Evolutionary conservation across 345 rosid species (phyloP).

Genomic region (Raphanus sativus): DNA sequence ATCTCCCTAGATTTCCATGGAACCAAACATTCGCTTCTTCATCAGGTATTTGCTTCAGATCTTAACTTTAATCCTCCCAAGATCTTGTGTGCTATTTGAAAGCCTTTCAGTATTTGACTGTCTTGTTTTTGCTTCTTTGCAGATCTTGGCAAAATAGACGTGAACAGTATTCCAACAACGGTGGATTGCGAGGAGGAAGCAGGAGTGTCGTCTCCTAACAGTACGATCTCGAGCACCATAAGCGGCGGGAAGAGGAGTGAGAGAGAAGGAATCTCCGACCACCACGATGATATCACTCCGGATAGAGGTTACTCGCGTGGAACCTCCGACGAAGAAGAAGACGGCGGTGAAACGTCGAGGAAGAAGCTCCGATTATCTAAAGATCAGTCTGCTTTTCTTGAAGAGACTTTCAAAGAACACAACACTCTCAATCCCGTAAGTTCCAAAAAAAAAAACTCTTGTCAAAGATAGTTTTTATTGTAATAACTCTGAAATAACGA

Average conservation of each 20-base stretch:
- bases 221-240: slow-evolving; percentile 77
- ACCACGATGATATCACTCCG: slow-evolving; percentile 52
- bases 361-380: slow-evolving; percentile 91
- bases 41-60: slow-evolving; percentile 16
- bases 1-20: slow-evolving; percentile 34
- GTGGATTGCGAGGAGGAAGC: slow-evolving; percentile 74
- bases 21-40: slow-evolving; percentile 12
- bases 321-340: slow-evolving; percentile 88
- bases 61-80: neutral
- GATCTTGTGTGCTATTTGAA: neutral
- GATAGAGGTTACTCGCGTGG: slow-evolving; percentile 77
- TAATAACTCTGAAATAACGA: neutral
- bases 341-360: slow-evolving; percentile 76
- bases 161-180: slow-evolving; percentile 66
- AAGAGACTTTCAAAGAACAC: slow-evolving; percentile 94
- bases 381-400: slow-evolving; percentile 91
- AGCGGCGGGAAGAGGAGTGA: slow-evolving; percentile 94
- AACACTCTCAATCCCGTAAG: slow-evolving; percentile 98
- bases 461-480: neutral
- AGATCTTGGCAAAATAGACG: slow-evolving; percentile 93
- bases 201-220: slow-evolving; percentile 90
- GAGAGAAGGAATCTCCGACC: slow-evolving; percentile 57
- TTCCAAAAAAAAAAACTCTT: neutral
- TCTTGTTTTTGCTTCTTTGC: slow-evolving; percentile 27
- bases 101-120: neutral